Evolutionary conservation across 2,329 filamentous ascomycete species (phyloP).

Genomic region (Didymella exigua): DNA sequence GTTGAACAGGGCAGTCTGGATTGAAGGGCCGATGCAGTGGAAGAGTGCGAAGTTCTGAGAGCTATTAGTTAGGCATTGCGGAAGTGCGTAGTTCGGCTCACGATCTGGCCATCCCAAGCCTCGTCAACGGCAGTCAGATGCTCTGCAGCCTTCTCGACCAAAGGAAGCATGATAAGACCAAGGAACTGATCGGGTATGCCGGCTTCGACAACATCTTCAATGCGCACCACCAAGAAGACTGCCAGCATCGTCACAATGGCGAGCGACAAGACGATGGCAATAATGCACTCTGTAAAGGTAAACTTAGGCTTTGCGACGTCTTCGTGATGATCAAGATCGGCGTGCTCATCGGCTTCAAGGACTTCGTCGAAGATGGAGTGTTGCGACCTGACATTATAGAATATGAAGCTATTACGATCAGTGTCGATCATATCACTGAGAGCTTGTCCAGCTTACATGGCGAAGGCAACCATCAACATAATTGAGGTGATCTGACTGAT

Average conservation of each 20-base stretch:
- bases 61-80: not conserved
- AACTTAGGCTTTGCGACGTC: conserved; percentile 69
- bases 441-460: conserved; percentile 56
- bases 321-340: conserved; percentile 66
- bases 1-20: conserved; percentile 89
- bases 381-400: conserved; percentile 76
- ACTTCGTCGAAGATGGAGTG: conserved; percentile 79
- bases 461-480: conserved; percentile 44
- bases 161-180: conserved; percentile 76
- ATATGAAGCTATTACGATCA: conserved; percentile 67
- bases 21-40: conserved; percentile 83
- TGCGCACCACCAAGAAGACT: conserved; percentile 74
- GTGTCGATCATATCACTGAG: conserved; percentile 62
- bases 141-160: conserved; percentile 87
- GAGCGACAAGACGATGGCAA: conserved; percentile 69
- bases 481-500: conserved; percentile 47
- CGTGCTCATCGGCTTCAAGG: conserved; percentile 72
- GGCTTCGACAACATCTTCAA: conserved; percentile 64
- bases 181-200: conserved; percentile 61
- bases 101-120: conserved; percentile 78
- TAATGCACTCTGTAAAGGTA: conserved; percentile 72
- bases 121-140: conserved; percentile 84
- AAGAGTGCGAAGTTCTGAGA: conserved; percentile 75
- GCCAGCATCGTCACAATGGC: conserved; percentile 74
- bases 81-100: conserved; percentile 3